Evolutionary conservation across 257 asterid genomes (phyloP).

Genomic region (Gynochthodes officinalis): DNA sequence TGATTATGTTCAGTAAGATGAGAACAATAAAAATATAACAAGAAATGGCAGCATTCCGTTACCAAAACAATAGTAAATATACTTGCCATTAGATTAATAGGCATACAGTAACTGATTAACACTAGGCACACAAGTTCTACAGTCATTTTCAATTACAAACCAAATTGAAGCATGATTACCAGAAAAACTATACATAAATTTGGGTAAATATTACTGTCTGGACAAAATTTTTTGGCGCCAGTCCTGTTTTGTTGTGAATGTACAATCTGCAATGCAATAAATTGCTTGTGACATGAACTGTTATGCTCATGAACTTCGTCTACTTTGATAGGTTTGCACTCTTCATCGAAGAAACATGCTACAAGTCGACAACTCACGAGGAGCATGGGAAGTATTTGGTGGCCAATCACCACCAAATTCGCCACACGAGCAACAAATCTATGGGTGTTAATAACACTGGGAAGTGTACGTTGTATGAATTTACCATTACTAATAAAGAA

Average conservation of each 20-base stretch:
- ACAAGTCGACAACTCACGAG: background rate
- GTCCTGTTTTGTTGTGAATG: background rate
- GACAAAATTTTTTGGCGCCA: background rate
- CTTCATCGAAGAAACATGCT: background rate
- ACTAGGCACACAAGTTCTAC: background rate
- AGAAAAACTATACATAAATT: background rate
- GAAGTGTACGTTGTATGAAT: background rate
- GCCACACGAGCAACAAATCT: background rate
- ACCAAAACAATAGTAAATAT: background rate
- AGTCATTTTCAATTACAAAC: background rate
- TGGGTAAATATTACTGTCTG: background rate
- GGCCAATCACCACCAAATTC: background rate
- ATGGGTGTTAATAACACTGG: background rate
- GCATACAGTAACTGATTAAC: background rate
- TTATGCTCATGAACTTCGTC: background rate
- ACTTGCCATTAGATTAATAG: background rate
- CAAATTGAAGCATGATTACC: background rate
- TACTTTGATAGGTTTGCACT: slow-evolving; percentile 1
- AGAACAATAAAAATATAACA: background rate
- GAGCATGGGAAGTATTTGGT: background rate
- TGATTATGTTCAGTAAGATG: background rate
- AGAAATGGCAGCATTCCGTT: background rate
- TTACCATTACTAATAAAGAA: background rate
- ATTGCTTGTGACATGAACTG: background rate
- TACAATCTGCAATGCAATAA: slow-evolving; percentile 2